Percentiles rank a stretch among this genome's conserved stretches.
Conservation (phyloP, 148 eudicot species). For the Persicaria maculosa region DNA sequence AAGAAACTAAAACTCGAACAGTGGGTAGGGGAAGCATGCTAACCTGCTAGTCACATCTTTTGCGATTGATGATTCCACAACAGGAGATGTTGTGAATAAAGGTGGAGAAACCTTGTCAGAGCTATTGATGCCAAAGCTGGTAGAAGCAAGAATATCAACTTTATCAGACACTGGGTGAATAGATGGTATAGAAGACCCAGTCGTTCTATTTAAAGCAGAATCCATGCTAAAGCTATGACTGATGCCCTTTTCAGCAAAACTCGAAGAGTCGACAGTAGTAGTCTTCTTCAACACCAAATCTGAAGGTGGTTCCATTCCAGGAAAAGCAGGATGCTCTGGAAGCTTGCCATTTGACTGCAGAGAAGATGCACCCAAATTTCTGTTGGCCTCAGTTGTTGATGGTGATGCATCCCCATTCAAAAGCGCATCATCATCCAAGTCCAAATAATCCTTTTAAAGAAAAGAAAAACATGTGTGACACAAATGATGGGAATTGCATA, state of each 20-base stretch:
- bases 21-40: neutral
- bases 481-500: neutral
- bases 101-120: constrained; percentile 26
- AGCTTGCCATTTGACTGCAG: constrained; percentile 19
- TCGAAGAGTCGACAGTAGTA: constrained; percentile 16
- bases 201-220: constrained; percentile 16
- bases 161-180: constrained; percentile 18
- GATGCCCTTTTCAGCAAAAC: constrained; percentile 21
- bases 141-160: constrained; percentile 18
- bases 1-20: neutral
- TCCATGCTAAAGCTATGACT: constrained; percentile 17
- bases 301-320: constrained; percentile 19
- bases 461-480: neutral
- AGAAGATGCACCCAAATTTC: constrained; percentile 17
- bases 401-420: constrained; percentile 32
- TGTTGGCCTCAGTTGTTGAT: constrained; percentile 22
- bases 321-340: constrained; percentile 12
- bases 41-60: constrained; percentile 40
- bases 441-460: constrained; percentile 34
- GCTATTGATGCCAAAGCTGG: constrained; percentile 22
- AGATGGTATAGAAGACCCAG: constrained; percentile 8
- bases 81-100: constrained; percentile 23
- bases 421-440: constrained; percentile 49
- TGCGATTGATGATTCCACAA: neutral
- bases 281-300: constrained; percentile 10